These are phyloP conservation scores for Kalmusia sp. DNA, from an alignment of 2,329 filamentous ascomycete species.

Conservation along the genomic window DNA sequence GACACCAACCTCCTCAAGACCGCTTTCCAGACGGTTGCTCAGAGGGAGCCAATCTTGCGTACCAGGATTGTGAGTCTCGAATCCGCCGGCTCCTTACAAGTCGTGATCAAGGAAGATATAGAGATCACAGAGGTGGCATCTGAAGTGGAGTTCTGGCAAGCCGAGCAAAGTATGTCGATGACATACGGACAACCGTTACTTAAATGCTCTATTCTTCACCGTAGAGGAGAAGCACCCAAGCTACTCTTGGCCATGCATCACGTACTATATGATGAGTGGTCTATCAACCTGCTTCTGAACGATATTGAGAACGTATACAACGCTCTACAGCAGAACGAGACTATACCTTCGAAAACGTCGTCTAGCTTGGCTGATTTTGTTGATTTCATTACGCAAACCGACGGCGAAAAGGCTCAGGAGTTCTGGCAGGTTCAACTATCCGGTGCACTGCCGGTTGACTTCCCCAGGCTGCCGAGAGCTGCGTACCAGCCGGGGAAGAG, in stretches of 20 bases:
- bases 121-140: not conserved
- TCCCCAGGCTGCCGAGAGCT: not conserved
- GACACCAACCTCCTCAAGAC: conserved; percentile 38
- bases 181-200: conserved; percentile 42
- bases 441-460: not conserved
- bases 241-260: conserved; percentile 76
- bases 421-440: not conserved
- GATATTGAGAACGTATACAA: conserved; percentile 31
- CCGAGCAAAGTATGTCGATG: conserved; percentile 39
- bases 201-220: not conserved
- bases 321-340: not conserved
- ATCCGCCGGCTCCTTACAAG: not conserved
- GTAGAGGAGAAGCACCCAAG: conserved; percentile 26
- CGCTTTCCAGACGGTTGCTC: conserved; percentile 50
- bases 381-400: not conserved
- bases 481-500: not conserved
- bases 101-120: not conserved
- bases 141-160: conserved; percentile 38
- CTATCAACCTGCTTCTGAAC: conserved; percentile 39
- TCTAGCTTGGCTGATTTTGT: not conserved
- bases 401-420: not conserved
- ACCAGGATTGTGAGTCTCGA: conserved; percentile 39
- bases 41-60: conserved; percentile 52
- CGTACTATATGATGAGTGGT: conserved; percentile 89
- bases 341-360: not conserved